A percentile compares a stretch with the other conserved stretches of the same genome.
Evolutionary conservation across 257 asterid genomes (phyloP).

Genomic region (Solanum commersonii): DNA sequence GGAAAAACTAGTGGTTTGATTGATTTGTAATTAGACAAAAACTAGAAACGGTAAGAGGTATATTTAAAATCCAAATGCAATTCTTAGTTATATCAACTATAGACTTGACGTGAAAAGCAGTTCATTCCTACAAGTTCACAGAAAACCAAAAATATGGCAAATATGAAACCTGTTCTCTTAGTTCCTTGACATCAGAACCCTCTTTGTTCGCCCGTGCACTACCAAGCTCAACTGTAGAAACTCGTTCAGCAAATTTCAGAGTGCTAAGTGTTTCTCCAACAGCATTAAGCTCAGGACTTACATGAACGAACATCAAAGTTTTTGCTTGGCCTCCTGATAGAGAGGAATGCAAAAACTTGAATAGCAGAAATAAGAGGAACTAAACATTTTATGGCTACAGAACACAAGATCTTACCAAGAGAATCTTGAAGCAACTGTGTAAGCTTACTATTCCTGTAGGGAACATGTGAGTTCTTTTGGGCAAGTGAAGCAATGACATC

Average conservation of each 20-base stretch:
- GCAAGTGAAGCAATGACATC: conserved; percentile 86
- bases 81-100: not conserved
- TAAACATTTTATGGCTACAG: not conserved
- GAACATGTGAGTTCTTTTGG: conserved; percentile 62
- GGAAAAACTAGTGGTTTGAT: not conserved
- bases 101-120: not conserved
- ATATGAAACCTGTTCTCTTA: conserved; percentile 67
- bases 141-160: not conserved
- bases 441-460: conserved; percentile 86
- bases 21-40: not conserved
- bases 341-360: not conserved
- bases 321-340: conserved; percentile 79
- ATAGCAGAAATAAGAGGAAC: conserved; percentile 1
- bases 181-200: conserved; percentile 54
- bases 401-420: conserved; percentile 41
- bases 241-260: conserved; percentile 88
- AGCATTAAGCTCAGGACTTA: conserved; percentile 71
- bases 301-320: conserved; percentile 78
- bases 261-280: conserved; percentile 75
- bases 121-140: not conserved
- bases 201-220: conserved; percentile 72
- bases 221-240: conserved; percentile 77
- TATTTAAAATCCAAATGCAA: not conserved
- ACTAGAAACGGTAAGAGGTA: not conserved
- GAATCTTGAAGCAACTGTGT: conserved; percentile 87